These are phyloP conservation scores for Luffa aegyptiaca DNA, from an alignment of 306 rosid species.

Conservation along the genomic window DNA sequence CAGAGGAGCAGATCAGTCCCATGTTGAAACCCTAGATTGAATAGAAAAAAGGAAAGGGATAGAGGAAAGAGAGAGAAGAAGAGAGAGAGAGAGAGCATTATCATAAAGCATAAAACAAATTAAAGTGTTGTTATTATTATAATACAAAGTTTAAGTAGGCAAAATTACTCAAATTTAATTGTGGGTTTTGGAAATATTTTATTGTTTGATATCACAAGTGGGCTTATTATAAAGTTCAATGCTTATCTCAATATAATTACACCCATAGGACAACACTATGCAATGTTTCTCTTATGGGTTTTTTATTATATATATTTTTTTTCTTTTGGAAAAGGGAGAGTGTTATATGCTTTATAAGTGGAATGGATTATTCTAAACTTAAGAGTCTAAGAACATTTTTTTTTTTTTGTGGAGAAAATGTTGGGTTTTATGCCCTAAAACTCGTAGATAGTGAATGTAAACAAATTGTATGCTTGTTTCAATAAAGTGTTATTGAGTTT, in stretches of 20 bases:
- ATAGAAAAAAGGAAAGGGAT: not conserved
- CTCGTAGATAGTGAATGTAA: no score
- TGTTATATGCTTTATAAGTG: not conserved
- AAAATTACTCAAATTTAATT: not conserved
- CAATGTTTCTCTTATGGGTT: not conserved
- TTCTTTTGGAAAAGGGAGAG: not conserved
- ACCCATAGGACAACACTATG: not conserved
- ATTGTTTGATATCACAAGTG: constrained; percentile 1
- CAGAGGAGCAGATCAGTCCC: not conserved
- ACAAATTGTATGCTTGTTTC: no score
- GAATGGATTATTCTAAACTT: not conserved
- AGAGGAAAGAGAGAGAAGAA: not conserved
- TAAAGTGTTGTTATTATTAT: not conserved
- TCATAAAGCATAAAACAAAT: not conserved
- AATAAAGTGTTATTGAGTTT: no score
- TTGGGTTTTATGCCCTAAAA: no score
- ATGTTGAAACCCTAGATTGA: constrained; percentile 8
- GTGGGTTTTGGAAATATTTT: not conserved
- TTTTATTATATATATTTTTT: not conserved
- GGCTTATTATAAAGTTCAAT: not conserved
- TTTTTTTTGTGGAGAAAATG: not conserved
- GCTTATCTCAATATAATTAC: constrained; percentile 6
- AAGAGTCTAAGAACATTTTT: not conserved
- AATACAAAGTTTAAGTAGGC: not conserved
- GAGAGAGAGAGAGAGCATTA: not conserved